phyloP scores from a whole-genome alignment of 2,329 filamentous ascomycete species.

The Colletotrichum australisinense region DNA sequence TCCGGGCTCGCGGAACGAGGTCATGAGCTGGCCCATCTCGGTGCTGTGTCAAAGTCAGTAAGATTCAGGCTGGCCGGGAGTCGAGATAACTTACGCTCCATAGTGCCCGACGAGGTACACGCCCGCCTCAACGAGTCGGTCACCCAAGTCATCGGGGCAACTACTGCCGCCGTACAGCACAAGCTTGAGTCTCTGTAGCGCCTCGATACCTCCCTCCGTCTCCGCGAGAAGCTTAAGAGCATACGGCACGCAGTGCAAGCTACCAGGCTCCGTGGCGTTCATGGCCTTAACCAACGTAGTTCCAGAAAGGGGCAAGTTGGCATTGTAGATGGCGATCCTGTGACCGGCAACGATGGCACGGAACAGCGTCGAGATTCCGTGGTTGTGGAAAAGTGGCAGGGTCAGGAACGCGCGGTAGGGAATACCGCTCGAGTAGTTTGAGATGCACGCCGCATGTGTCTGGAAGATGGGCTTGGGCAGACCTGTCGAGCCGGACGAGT shows the following conservation, averaged over 20 bases:
- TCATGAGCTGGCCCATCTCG: conserved; percentile 68
- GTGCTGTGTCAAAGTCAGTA: conserved; percentile 50
- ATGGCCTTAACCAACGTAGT: conserved; percentile 54
- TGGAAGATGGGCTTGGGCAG: conserved; percentile 67
- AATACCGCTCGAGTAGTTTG: conserved; percentile 56
- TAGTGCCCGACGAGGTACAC: conserved; percentile 63
- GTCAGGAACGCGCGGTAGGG: conserved; percentile 57
- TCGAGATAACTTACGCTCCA: conserved; percentile 52
- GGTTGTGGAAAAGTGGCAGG: conserved; percentile 63
- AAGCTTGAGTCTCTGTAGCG: conserved; percentile 53
- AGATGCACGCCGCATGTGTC: conserved; percentile 58
- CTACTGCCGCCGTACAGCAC: conserved; percentile 64
- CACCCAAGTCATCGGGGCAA: conserved; percentile 64
- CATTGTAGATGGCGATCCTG: conserved; percentile 59
- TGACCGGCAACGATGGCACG: conserved; percentile 58
- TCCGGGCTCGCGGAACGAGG: conserved; percentile 58
- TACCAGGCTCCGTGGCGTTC: conserved; percentile 53
- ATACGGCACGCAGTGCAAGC: conserved; percentile 68
- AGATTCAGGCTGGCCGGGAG: too few relatives aligned
- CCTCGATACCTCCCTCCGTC: conserved; percentile 59
- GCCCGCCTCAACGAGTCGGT: conserved; percentile 57
- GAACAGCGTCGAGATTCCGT: conserved; percentile 61
- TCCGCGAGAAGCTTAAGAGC: conserved; percentile 68
- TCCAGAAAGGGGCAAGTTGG: conserved; percentile 60
- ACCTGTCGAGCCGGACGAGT: conserved; percentile 61